Percentiles rank a stretch among this genome's conserved stretches.
phyloP scores from a whole-genome alignment of 192 early-diverging fungal genomes.

The Backusella australiensis region DNA sequence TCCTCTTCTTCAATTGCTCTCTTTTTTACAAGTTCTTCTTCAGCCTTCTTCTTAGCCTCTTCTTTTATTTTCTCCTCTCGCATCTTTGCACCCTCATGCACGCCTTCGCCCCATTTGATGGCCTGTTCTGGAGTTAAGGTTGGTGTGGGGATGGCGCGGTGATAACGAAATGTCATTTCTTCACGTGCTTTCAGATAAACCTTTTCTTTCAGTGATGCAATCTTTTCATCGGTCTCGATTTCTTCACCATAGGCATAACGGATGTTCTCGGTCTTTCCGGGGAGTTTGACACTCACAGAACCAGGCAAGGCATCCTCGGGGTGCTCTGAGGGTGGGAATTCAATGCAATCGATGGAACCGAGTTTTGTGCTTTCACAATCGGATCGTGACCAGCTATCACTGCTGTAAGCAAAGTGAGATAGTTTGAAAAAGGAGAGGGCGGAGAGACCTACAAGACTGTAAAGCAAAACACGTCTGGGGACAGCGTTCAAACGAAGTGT shows the following conservation, averaged over 20 bases:
- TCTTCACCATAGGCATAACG: constrained; percentile 15
- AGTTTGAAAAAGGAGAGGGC: not conserved
- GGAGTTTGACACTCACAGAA: not conserved
- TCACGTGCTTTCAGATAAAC: not conserved
- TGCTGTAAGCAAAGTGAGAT: not conserved
- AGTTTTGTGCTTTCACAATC: not conserved
- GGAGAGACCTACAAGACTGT: not conserved
- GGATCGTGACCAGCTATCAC: not conserved
- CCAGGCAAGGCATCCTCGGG: not conserved
- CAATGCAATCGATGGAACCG: constrained; percentile 2
- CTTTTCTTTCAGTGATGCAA: not conserved
- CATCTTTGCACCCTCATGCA: not conserved
- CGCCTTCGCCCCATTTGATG: not conserved
- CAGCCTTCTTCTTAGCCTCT: not conserved
- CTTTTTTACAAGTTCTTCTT: not conserved
- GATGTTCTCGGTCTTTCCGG: not conserved
- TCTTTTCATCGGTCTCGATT: not conserved
- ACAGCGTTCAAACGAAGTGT: not conserved
- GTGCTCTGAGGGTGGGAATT: not conserved
- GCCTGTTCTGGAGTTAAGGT: not conserved
- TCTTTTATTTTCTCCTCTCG: not conserved
- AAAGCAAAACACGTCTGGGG: not conserved
- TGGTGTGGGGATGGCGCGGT: constrained; percentile 11
- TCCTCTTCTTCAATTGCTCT: not conserved
- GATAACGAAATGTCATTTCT: not conserved